Percentiles rank a stretch among this genome's conserved stretches.
Conservation (phyloP, 75 land plant species). For the Cryptomeria japonica region DNA sequence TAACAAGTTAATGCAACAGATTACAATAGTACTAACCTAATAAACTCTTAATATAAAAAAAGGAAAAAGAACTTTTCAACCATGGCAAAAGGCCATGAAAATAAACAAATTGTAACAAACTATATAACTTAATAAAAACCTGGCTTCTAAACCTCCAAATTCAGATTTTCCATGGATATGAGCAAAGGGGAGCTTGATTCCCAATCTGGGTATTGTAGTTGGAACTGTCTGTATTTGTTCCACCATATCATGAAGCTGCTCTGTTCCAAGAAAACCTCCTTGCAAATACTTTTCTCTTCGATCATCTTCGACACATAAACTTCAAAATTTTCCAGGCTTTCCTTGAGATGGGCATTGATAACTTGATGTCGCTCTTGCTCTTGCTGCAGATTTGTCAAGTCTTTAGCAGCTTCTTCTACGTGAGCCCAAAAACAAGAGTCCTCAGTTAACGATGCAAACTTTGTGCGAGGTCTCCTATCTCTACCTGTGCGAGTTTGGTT, state of each 20-base stretch:
- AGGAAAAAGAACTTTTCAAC: too few species aligned
- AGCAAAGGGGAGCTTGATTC: background rate
- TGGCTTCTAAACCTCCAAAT: too few species aligned
- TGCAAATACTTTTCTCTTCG: background rate
- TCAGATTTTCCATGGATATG: background rate
- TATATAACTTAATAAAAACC: too few species aligned
- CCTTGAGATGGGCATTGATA: background rate
- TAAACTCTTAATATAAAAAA: too few species aligned
- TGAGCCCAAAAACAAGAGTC: constrained; percentile 6
- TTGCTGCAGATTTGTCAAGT: background rate
- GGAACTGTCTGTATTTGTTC: background rate
- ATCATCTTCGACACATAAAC: background rate
- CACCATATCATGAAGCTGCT: constrained; percentile 1
- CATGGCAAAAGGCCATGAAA: too few species aligned
- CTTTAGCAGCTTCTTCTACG: background rate
- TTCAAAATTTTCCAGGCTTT: background rate
- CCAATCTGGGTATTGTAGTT: background rate
- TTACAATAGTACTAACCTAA: too few species aligned
- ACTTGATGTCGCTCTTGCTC: background rate
- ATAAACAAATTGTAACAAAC: too few species aligned
- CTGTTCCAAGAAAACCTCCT: background rate
- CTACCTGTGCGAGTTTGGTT: too few species aligned
- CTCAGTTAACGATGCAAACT: background rate
- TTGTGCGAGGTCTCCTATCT: background rate
- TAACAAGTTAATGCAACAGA: too few species aligned